Base-by-base conservation (phyloP, 495 filamentous ascomycete species). In the Glarea lozoyensis region DNA sequence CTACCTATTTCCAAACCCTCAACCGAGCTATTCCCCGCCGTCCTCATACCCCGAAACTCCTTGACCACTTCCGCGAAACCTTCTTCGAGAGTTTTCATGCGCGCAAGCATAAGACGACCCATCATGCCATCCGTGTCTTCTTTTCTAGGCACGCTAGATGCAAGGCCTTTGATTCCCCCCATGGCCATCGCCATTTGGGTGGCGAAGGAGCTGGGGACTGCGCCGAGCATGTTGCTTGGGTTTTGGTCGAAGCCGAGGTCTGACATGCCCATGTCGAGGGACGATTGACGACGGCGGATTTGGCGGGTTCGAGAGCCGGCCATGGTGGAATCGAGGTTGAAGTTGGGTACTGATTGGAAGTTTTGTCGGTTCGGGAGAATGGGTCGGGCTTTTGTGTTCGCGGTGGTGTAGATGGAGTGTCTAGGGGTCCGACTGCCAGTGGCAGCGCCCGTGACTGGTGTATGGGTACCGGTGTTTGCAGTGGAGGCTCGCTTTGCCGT, bases 1-100 rank as follows among this genome's bases (percentile, higher is more conserved):
- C 5, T 25, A 5, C 11, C 40, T 19, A 40, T 19, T 21, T 21
- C 35, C 11, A 16, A 16, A n/a, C 25, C 25, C 44, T 55, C 49
- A 36, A 47, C 34, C 15, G 49, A 29, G 32, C 45, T 43, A 40
- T 50, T 46, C 30, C 49, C 48, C 4, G 51, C 46, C 5, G 54
- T 57, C n/a, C 72, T 58, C 60, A 80, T 58, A 13, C 79, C 81
- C 53, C 84, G 82, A 48, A 93, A 81, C 63, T 95, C 89, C 42
- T 79, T 84, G 42, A 92, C 72, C 18, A 95, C 77, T 43, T 93
- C 86, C 1, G 80, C 75, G 55, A 97, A 84, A 22, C 79, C 72
- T 58, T 89, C 86, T 59, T 97, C 88, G 6, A 97, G 74, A 22
- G 82, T 83, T 49, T 88, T 88, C 82, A 97, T 94, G 40, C 86